phyloP scores from a whole-genome alignment of 495 filamentous ascomycete species.

The Pseudoneurospora amorphoporcata region DNA sequence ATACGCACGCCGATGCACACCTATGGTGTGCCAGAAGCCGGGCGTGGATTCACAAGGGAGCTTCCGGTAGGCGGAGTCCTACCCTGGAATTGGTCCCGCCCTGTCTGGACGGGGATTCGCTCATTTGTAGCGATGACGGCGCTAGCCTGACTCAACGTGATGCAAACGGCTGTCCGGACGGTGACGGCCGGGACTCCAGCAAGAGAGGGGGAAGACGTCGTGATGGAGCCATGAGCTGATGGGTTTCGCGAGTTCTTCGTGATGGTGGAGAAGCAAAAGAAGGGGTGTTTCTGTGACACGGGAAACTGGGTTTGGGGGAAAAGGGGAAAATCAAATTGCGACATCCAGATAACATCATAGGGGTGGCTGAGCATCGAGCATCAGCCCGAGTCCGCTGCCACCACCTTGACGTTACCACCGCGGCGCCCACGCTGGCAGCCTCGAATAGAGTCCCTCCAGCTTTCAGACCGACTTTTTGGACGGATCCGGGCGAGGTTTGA shows the following conservation, averaged over 20 bases:
- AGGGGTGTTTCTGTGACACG: neutral
- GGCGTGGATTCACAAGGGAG: slow-evolving; percentile 3
- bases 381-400: neutral
- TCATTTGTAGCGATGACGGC: slow-evolving; percentile 15
- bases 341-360: neutral
- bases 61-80: slow-evolving; percentile 17
- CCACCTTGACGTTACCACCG: neutral
- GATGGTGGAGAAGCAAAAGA: neutral
- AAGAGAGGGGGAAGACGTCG: neutral
- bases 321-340: neutral
- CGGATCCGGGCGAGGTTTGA: neutral
- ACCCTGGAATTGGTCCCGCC: slow-evolving; percentile 5
- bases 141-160: slow-evolving; percentile 17
- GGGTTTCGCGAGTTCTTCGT: neutral
- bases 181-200: neutral
- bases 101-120: slow-evolving; percentile 6
- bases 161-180: neutral
- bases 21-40: slow-evolving; percentile 8
- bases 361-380: neutral
- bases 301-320: neutral
- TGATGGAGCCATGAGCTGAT: neutral
- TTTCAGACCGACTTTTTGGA: neutral
- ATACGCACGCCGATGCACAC: slow-evolving; percentile 17
- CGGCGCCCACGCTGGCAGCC: neutral
- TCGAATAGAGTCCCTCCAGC: neutral